Base-by-base conservation (phyloP, 495 filamentous ascomycete genomes). In the Podospora australis region DNA sequence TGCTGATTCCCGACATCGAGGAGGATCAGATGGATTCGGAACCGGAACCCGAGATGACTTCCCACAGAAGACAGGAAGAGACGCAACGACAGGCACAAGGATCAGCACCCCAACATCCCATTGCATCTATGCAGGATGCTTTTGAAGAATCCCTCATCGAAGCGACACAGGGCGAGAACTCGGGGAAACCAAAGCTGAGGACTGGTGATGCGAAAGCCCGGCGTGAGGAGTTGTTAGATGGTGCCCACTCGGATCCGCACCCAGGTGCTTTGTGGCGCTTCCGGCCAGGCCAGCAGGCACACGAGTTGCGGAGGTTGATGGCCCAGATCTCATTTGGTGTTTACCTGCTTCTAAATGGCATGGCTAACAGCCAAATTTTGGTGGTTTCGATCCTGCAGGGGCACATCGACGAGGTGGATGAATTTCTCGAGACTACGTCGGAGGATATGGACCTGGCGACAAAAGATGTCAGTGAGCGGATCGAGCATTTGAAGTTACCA, bases 281-380 rank as follows among this genome's bases (percentile, higher is more conserved):
- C 60, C 79, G 79, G 48, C 70, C 80, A 1, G 78, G 75, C 28
- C 72, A 74, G 49, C 72, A 73, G 50, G 81, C 86, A 57, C 92
- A 98, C 67, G 87, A 90, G 48, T 71, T 98, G 30, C 84, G 83
- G 77, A 95, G 96, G 68, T 74, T 97, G 43, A 78, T 90, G 58
- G 83, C 92, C 6, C 92, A 98, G 60, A 90, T 96, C 56, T 83
- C 85, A 0, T 98, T 96, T 63, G 92, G 94, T 22, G 80, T 97
- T 24, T 87, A 96, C 67, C 75, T 98, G 10, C 70, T 98, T 25
- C 81, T 91, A 26, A 83, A 90, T 56, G 79, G 80, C 39, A 78
- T 94, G 52, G 91, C 92, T 14, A 96, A 88, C 66, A 90, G 87
- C 48, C 84, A 96, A 32, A 74, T 79, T 14, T 82, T 90, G 51